Conservation (phyloP, 2,329 filamentous ascomycete species). For the Botryotinia narcissicola region DNA sequence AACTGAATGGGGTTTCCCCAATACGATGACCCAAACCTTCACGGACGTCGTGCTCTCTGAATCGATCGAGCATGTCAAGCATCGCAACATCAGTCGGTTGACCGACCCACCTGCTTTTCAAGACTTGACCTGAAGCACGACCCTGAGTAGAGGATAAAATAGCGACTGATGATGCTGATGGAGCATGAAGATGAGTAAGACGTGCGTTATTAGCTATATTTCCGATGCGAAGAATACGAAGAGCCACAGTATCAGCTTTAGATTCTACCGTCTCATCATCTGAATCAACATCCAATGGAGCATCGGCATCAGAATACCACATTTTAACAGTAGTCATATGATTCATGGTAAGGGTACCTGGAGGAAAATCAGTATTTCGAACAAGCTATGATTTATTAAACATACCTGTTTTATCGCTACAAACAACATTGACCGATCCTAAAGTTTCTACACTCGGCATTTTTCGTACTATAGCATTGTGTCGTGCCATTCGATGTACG, state of each 20-base stretch:
- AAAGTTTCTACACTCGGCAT: slow-evolving; percentile 97
- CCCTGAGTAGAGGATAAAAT: slow-evolving; percentile 81
- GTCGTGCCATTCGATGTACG: slow-evolving; percentile 92
- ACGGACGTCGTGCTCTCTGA: slow-evolving; percentile 87
- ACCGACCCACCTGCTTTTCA: slow-evolving; percentile 88
- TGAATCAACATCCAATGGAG: slow-evolving; percentile 47
- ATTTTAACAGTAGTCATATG: slow-evolving; percentile 98
- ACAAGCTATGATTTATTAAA: slow-evolving; percentile 1
- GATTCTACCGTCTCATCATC: slow-evolving; percentile 54
- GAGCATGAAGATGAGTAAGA: slow-evolving; percentile 68
- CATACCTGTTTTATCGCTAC: slow-evolving; percentile 90
- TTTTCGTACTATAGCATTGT: slow-evolving; percentile 90
- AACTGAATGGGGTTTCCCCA: slow-evolving; percentile 91
- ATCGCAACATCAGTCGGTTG: slow-evolving; percentile 98
- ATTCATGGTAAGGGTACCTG: slow-evolving; percentile 89
- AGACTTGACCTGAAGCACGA: slow-evolving; percentile 54
- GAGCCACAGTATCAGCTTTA: slow-evolving; percentile 68
- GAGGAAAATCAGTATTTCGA: slow-evolving; percentile 27
- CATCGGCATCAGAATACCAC: slow-evolving; percentile 80
- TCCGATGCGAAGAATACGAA: slow-evolving; percentile 82
- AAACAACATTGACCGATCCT: slow-evolving; percentile 99
- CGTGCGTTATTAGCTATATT: slow-evolving; percentile 96
- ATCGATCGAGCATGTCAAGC: slow-evolving; percentile 85
- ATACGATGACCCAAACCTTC: slow-evolving; percentile 79
- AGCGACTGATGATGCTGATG: slow-evolving; percentile 69